These are phyloP conservation scores for Yamadazyma paraphyllophila DNA, from an alignment of 805 yeast genomes.

Conservation along the genomic window DNA sequence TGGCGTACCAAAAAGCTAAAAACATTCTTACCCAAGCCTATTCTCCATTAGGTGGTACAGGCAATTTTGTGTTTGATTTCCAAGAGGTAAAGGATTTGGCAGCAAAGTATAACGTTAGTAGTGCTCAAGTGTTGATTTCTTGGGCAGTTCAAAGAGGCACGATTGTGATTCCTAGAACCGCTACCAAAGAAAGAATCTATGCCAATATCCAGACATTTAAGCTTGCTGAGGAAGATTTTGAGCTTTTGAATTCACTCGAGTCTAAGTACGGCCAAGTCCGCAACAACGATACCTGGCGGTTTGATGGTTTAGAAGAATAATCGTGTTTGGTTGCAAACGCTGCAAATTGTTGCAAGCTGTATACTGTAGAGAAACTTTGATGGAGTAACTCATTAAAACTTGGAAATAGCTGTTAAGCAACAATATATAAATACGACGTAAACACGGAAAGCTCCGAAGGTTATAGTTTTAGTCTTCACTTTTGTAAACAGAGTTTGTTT, in stretches of 20 bases:
- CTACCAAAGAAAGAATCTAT: slow-evolving; percentile 58
- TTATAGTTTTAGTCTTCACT: too few relatives aligned
- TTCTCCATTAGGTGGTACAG: slow-evolving; percentile 83
- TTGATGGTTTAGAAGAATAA: slow-evolving; percentile 4
- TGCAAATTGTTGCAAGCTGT: not conserved
- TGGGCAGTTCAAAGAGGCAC: slow-evolving; percentile 82
- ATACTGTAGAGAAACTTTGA: too few relatives aligned
- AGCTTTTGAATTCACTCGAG: slow-evolving; percentile 6
- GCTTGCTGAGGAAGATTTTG: slow-evolving; percentile 32
- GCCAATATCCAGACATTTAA: slow-evolving; percentile 49
- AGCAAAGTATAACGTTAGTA: slow-evolving; percentile 46
- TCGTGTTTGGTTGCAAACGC: not conserved
- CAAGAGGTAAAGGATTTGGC: slow-evolving; percentile 55
- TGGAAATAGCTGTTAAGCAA: too few relatives aligned
- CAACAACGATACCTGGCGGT: slow-evolving; percentile 12
- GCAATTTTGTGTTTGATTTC: slow-evolving; percentile 65
- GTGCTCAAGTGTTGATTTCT: slow-evolving; percentile 70
- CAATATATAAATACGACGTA: too few relatives aligned
- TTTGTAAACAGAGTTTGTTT: too few relatives aligned
- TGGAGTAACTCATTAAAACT: too few relatives aligned
- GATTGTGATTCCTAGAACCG: slow-evolving; percentile 79
- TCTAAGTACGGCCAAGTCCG: slow-evolving; percentile 11
- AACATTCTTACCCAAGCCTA: slow-evolving; percentile 70
- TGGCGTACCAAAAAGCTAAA: slow-evolving; percentile 55
- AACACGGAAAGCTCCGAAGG: too few relatives aligned